Evolutionary conservation across 2,329 filamentous ascomycete species (phyloP).

Genomic region (Xylariaceae sp.): DNA sequence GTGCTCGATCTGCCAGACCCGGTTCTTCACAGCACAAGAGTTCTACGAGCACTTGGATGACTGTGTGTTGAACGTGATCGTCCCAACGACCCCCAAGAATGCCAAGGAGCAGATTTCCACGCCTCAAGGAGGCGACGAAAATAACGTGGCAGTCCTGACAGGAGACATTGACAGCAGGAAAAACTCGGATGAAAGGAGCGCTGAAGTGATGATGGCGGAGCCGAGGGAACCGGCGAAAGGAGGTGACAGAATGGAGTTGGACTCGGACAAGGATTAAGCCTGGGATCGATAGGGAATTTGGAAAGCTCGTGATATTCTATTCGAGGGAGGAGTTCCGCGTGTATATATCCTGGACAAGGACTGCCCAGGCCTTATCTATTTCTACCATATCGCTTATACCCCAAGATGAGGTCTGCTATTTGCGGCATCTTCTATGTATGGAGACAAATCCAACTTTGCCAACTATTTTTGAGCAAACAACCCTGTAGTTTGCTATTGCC

Average conservation of each 20-base stretch:
- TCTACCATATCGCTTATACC: no score
- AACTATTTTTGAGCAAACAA: no score
- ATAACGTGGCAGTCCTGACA: conserved; percentile 14
- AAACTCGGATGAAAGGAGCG: conserved; percentile 11
- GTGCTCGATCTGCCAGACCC: conserved; percentile 82
- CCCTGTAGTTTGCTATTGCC: no score
- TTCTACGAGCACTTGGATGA: conserved; percentile 93
- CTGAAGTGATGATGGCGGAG: conserved; percentile 9
- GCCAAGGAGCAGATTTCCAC: conserved; percentile 22
- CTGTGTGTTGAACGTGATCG: conserved; percentile 56
- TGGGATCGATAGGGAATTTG: no score
- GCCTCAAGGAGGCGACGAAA: conserved; percentile 21
- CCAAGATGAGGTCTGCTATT: no score
- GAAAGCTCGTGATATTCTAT: no score
- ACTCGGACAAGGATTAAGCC: conserved; percentile 21
- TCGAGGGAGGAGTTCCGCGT: no score
- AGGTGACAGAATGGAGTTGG: conserved; percentile 27
- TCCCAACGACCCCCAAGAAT: conserved; percentile 38
- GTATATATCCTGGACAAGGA: no score
- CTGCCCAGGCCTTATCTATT: no score
- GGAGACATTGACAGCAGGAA: conserved; percentile 20
- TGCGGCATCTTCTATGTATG: no score
- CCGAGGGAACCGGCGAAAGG: conserved; percentile 1
- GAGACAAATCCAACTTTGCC: no score
- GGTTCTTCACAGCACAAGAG: conserved; percentile 82